Evolutionary conservation across 805 yeast genomes (phyloP).

Genomic region (Candida pseudoglaebosa): DNA sequence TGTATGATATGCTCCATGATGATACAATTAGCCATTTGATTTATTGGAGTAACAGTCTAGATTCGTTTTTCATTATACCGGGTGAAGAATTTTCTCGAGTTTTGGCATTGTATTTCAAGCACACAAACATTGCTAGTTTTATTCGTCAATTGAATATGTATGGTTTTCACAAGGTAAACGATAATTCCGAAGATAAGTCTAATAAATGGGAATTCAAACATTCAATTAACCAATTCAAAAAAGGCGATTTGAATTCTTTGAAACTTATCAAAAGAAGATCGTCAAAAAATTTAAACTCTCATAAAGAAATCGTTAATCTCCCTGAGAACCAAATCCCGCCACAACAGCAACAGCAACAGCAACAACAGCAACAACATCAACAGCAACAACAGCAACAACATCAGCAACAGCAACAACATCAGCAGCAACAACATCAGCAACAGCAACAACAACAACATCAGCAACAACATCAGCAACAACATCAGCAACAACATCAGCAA

Average conservation of each 20-base stretch:
- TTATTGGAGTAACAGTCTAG: conserved; percentile 74
- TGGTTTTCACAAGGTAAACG: conserved; percentile 44
- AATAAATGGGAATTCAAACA: conserved; percentile 84
- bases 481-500: conserved; percentile 3
- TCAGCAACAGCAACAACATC: background rate
- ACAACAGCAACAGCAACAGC: conserved; percentile 11
- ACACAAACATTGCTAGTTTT: conserved; percentile 42
- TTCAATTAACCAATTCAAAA: conserved; percentile 68
- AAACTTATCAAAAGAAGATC: conserved; percentile 78
- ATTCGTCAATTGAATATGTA: conserved; percentile 44
- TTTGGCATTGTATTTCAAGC: conserved; percentile 49
- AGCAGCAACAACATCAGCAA: conserved; percentile 3
- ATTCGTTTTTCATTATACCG: conserved; percentile 76
- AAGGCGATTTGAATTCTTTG: conserved; percentile 74
- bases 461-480: conserved; percentile 14
- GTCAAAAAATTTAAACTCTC: conserved; percentile 33
- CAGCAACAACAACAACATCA: conserved; percentile 11
- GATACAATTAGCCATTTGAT: conserved; percentile 65
- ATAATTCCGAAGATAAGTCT: conserved; percentile 17
- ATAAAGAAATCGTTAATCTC: conserved; percentile 35
- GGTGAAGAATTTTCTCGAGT: conserved; percentile 84
- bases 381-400: conserved; percentile 2
- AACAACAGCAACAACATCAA: conserved; percentile 4
- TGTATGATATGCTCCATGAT: conserved; percentile 89
- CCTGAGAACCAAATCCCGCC: conserved; percentile 18